phyloP scores from a whole-genome alignment of 148 eudicot genomes.

The Camellia sinensis region DNA sequence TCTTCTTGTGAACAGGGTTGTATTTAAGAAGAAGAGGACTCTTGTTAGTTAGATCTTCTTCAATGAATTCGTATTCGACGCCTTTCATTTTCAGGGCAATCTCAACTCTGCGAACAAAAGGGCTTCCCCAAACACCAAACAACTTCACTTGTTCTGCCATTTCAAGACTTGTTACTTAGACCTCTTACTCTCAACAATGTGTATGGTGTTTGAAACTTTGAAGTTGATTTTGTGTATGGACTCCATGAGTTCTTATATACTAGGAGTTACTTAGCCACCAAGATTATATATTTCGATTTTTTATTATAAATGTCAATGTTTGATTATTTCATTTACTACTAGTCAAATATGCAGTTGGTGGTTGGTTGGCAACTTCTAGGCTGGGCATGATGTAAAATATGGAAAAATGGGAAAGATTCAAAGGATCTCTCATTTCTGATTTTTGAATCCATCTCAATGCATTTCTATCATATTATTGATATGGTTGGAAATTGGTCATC shows the following conservation, averaged over 20 bases:
- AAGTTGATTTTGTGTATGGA: not conserved
- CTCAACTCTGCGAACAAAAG: constrained; percentile 26
- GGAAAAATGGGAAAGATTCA: no score
- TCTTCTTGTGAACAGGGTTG: constrained; percentile 45
- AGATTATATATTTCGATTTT: not conserved
- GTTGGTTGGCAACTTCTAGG: no score
- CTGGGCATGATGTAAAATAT: no score
- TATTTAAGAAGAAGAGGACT: constrained; percentile 26
- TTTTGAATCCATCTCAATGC: no score
- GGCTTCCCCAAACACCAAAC: constrained; percentile 21
- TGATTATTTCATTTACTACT: not conserved
- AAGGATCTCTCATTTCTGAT: no score
- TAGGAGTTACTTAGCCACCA: not conserved
- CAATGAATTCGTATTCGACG: constrained; percentile 23
- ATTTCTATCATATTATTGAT: no score
- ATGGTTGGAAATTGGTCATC: no score
- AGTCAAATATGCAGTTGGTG: no score
- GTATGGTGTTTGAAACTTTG: not conserved
- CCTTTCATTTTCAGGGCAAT: constrained; percentile 37
- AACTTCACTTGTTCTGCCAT: constrained; percentile 32
- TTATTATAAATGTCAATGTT: not conserved
- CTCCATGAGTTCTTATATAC: not conserved
- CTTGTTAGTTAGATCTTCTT: constrained; percentile 26
- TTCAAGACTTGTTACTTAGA: not conserved
- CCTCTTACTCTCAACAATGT: not conserved